Evolutionary conservation across 495 filamentous ascomycete genomes (phyloP), one percentile per base, ranked within the genome.

Genomic region (Beverwykella pulmonaria): DNA sequence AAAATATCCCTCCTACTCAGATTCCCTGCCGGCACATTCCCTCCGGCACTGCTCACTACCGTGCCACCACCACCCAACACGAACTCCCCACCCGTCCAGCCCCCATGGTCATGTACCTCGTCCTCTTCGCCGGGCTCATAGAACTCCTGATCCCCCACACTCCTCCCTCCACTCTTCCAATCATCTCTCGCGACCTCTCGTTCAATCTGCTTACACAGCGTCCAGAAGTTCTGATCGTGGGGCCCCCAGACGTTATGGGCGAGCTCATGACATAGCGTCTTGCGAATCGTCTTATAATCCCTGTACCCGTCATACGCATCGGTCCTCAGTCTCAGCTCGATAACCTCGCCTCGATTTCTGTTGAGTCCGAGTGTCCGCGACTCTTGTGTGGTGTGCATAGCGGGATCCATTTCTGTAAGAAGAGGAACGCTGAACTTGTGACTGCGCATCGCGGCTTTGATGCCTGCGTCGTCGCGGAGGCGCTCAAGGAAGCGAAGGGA

Each of bases 241-340:
- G 88, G 84, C 0, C 87, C 83, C 72, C 87, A 87, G 10, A 95
- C 92, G 71, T 93, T 96, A 76, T 98, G 94, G 74, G 93, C 88
- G 46, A 98, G 80, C 82, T 98, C 94, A 75, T 98, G 94, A 73
- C 93, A 97, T 29, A 98, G 81, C 70, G 94, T 97, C 70, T 90
- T 91, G 47, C 94, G 82, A 29, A 98, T 95, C 0, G 86, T 90
- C 63, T 88, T 86, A 73, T 98, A 98, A 73, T 97, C 90, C 19
- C 94, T 77, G 69, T 93, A 98, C 6, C 94, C 94, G 75, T 96
- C 93, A 75, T 93, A 93, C 15, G 90, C 92, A 77, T 98, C 94
- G 6, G 94, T 97, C 15, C 94, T 82, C 39, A 98, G 76, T 0
- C 94, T 80, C 53, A 98, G 78, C 84, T 97, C 94, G 61, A 98